Conservation (phyloP, 176 grass and related monocot genomes). For the Oryza punctata region DNA sequence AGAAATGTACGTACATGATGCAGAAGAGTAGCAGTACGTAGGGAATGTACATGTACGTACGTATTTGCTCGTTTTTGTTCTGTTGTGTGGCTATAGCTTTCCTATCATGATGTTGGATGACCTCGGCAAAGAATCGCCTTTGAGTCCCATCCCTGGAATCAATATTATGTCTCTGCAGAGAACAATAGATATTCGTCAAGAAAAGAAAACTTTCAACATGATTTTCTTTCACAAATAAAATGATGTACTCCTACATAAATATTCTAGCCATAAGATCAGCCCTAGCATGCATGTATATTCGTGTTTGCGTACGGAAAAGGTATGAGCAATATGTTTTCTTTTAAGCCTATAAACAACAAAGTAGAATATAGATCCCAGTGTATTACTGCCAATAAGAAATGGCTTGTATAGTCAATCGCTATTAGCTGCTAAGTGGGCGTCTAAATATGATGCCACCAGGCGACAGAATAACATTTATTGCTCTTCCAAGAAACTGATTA, state of each 20-base stretch:
- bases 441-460: slow-evolving; percentile 28
- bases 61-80: slow-evolving; percentile 45
- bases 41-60: slow-evolving; percentile 20
- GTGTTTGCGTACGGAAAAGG: not conserved
- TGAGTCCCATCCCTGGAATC: slow-evolving; percentile 41
- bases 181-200: slow-evolving; percentile 5
- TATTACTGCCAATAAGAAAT: not conserved
- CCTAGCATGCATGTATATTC: not conserved
- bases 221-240: not conserved
- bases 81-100: slow-evolving; percentile 39
- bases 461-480: slow-evolving; percentile 1
- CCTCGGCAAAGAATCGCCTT: slow-evolving; percentile 55
- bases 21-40: not conserved
- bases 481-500: not conserved
- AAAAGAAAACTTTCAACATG: slow-evolving; percentile 13
- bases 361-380: slow-evolving; percentile 12
- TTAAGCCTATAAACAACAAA: not conserved
- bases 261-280: not conserved
- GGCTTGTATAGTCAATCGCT: slow-evolving; percentile 28
- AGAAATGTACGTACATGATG: not conserved
- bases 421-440: slow-evolving; percentile 12
- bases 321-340: not conserved
- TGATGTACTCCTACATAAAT: not conserved
- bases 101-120: slow-evolving; percentile 46
- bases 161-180: slow-evolving; percentile 45